Evolutionary conservation across 2,329 filamentous ascomycete species (phyloP), one percentile per base, ranked within the genome.

Genomic region (Neobulgaria alba): DNA sequence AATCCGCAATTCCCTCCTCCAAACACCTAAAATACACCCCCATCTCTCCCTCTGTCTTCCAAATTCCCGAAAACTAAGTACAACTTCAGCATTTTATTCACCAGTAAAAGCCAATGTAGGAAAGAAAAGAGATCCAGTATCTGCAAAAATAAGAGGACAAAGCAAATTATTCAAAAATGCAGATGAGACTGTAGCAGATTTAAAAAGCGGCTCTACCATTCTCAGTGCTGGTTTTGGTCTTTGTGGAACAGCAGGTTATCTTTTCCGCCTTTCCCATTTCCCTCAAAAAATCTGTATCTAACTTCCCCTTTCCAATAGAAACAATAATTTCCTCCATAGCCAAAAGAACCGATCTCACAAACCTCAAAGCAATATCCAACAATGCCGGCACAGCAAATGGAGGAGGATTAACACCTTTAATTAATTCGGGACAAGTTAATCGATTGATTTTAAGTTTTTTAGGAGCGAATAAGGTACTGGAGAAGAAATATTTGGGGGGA

Each of bases 211-310:
- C 40, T 79, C 77, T 9, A 83, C 76, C 0, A 68, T 90, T 26
- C 67, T 90, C 41, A 86, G 83, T 57, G 80, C 84, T 12, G 85
- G 85, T 1, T 90, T 90, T 59, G 85, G 85, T n/a, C 72, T 90
- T 10, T 89, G 82, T 52, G 85, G 85, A 49, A 81, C 88, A 14
- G 77, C 79, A 40, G 75, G 77, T 78, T 63, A 40, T n/a, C 23
- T 15, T 31, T 32, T 21, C 31, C 32, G 15, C 29, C 7, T 17
- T 16, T 9, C 31, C 10, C 17, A 4, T 14, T 10, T 16, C 3
- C 14, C 17, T 33, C n/a, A n/a, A n/a, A n/a, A n/a, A n/a, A n/a
- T n/a, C n/a, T n/a, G n/a, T n/a, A n/a, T n/a, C n/a, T n/a, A n/a
- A n/a, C n/a, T n/a, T n/a, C n/a, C n/a, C n/a, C 23, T n/a, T 21